Percentiles rank a stretch among this genome's conserved stretches.
phyloP scores from a whole-genome alignment of 345 rosid genomes.

The Brassica incana region DNA sequence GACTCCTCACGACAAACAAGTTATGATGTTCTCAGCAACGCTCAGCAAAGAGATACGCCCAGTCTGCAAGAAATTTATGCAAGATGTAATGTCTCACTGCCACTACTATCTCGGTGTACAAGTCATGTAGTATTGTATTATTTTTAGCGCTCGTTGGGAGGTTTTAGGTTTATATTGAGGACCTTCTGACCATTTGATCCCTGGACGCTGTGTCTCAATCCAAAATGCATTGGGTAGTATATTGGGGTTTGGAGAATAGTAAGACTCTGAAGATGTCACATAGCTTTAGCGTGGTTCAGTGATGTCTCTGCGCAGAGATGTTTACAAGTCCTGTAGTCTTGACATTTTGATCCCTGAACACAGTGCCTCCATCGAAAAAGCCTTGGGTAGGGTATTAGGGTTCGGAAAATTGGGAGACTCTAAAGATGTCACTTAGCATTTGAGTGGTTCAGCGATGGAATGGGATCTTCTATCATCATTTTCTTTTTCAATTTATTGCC shows the following conservation, averaged over 20 bases:
- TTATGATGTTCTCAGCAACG: slow-evolving; percentile 99
- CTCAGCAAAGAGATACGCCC: slow-evolving; percentile 99
- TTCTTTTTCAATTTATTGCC: background rate
- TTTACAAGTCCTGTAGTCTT: slow-evolving; percentile 49
- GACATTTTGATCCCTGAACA: background rate
- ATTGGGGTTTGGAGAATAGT: background rate
- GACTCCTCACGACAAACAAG: slow-evolving; percentile 99
- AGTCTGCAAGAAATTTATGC: slow-evolving; percentile 99
- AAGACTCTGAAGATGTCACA: background rate
- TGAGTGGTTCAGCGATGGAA: background rate
- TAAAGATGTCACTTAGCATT: background rate
- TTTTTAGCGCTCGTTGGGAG: slow-evolving; percentile 43
- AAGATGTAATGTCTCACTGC: slow-evolving; percentile 91
- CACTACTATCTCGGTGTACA: slow-evolving; percentile 64
- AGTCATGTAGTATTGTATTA: slow-evolving; percentile 47
- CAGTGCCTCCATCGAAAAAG: background rate
- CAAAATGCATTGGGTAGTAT: slow-evolving; percentile 4
- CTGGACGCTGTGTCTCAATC: background rate
- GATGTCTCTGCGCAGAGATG: background rate
- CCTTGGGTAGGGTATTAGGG: slow-evolving; percentile 8
- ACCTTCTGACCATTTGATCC: background rate
- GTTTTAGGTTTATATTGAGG: background rate
- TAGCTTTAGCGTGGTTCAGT: background rate
- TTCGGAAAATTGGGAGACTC: background rate
- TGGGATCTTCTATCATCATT: background rate